A percentile compares a stretch with the other conserved stretches of the same genome.
These are phyloP conservation scores for Raddia guianensis DNA, from an alignment of 176 grass and related monocot genomes.

Conservation along the genomic window DNA sequence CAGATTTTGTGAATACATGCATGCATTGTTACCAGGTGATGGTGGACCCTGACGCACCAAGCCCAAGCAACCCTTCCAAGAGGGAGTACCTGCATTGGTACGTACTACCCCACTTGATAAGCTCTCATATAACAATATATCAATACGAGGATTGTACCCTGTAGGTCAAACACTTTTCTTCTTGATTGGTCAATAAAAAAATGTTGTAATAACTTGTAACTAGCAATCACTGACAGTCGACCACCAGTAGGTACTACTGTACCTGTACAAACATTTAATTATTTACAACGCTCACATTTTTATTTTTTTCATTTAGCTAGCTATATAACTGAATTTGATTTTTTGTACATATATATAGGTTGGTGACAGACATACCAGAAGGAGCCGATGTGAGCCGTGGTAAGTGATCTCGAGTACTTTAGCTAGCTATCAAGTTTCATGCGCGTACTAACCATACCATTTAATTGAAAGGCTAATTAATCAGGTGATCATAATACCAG, in stretches of 20 bases:
- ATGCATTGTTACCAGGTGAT: conserved; percentile 51
- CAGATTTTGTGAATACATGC: neutral
- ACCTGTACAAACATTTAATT: neutral
- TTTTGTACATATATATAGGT: conserved; percentile 40
- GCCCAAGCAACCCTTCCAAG: conserved; percentile 73
- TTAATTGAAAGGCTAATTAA: neutral
- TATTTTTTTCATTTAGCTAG: neutral
- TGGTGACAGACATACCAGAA: conserved; percentile 89
- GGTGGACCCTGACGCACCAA: conserved; percentile 88
- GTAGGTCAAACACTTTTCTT: neutral
- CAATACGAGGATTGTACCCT: too few species aligned
- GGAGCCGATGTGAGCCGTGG: conserved; percentile 56
- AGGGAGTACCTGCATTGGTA: conserved; percentile 92
- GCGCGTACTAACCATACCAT: too few species aligned
- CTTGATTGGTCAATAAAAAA: neutral
- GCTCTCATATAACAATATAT: neutral
- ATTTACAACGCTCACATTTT: neutral
- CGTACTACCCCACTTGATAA: neutral
- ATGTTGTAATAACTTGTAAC: neutral
- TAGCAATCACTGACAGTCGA: neutral
- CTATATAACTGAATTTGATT: neutral
- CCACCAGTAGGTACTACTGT: too few species aligned
- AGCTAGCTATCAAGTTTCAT: neutral
- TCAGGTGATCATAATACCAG: too few species aligned
- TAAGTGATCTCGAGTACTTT: conserved; percentile 29